Base-by-base conservation (phyloP, 257 asterid genomes). In the Echites panduratus region DNA sequence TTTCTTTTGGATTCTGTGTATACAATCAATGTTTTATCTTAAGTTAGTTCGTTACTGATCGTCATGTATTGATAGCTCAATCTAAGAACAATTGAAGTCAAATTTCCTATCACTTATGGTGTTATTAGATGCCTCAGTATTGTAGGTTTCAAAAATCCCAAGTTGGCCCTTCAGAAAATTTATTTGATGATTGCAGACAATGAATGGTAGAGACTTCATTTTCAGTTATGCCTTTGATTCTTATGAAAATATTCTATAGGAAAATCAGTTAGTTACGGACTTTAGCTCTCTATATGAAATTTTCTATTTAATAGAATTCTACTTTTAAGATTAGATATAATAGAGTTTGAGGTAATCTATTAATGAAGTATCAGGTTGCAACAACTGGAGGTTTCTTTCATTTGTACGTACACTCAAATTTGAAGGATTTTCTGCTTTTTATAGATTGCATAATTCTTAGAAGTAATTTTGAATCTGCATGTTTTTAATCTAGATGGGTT, bases 401-500 rank as follows among this genome's bases (percentile, higher is more conserved):
- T 26, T 58, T 58, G 57, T 50, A 4, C 19, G 0, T 50, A 17
- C 17, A 17, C 57, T 50, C 2, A 1, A 16, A 50, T 50, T 50
- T 50, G 41, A 4, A 5, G 29, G 65, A 58, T 58, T 58, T 9
- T 58, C 24, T 58, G 41, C 41, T 58, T 26, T 58, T 27, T 26
- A 40, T 58, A 27, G 7, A 58, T 58, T 11, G 24, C 40, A 3
- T 50, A 7, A 58, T 58, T 58, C 14, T 40, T n/a, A 41, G 26
- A n/a, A 24, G 44, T 67, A 1, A 2, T n/a, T 24, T 45, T 35
- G 57, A 24, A 61, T 68, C 75, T 59, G 53, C 52, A 35, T 26
- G 45, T 50, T 54, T 78, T 53, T 70, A 54, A 26, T 74, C 49
- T 78, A 85, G 93, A 71, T 77, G 81, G 73, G 62, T 45, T 76